These are phyloP conservation scores for Colletotrichum falcatum DNA, from an alignment of 2,329 filamentous ascomycete genomes.

Conservation along the genomic window DNA sequence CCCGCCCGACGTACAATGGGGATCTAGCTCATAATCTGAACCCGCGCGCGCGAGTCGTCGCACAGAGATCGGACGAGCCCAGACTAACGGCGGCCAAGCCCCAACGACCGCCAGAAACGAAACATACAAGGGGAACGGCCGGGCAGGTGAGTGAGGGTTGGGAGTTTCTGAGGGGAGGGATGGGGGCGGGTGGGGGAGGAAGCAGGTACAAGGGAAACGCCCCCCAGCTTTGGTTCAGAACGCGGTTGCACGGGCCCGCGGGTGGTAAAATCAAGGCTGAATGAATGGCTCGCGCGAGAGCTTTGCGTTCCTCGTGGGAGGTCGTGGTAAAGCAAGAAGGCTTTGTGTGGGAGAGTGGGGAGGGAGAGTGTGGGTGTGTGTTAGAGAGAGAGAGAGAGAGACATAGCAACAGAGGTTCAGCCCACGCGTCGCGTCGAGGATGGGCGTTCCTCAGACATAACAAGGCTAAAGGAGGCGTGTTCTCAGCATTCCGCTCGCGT, in stretches of 20 bases:
- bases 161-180: no score
- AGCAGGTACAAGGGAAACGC: background rate
- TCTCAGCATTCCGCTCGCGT: slow-evolving; percentile 19
- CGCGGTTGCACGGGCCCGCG: slow-evolving; percentile 26
- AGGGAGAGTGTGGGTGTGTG: background rate
- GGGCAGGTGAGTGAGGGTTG: background rate
- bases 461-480: background rate
- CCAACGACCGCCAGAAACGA: background rate
- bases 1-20: slow-evolving; percentile 9
- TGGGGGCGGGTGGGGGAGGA: background rate
- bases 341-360: background rate
- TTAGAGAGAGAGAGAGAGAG: slow-evolving; percentile 7
- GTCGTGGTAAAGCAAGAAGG: slow-evolving; percentile 19
- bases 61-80: slow-evolving; percentile 31
- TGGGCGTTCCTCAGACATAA: slow-evolving; percentile 7
- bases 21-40: slow-evolving; percentile 21
- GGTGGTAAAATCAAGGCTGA: slow-evolving; percentile 30
- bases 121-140: background rate
- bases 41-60: slow-evolving; percentile 7
- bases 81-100: slow-evolving; percentile 8
- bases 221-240: slow-evolving; percentile 29
- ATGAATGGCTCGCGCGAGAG: slow-evolving; percentile 29
- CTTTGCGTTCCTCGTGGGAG: slow-evolving; percentile 36
- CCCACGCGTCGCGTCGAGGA: slow-evolving; percentile 25
- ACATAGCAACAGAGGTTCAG: slow-evolving; percentile 1